Evolutionary conservation across 2,329 filamentous ascomycete genomes (phyloP).

Genomic region (Epichloe festucae): DNA sequence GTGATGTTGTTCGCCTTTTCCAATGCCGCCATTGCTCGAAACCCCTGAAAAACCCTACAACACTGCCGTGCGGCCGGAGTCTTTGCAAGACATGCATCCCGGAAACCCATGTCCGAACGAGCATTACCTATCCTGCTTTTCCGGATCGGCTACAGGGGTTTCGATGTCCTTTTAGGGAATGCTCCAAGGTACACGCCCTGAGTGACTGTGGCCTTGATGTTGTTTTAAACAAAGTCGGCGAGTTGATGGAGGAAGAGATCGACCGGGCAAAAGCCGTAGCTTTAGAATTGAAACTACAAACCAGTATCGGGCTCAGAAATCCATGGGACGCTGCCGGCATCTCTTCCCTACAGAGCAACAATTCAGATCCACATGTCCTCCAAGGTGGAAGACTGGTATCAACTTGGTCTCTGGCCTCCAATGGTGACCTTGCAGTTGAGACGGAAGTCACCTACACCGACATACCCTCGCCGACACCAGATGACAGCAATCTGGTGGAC

Average conservation of each 20-base stretch:
- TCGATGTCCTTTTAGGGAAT: conserved; percentile 57
- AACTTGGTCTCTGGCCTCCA: conserved; percentile 51
- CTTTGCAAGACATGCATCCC: conserved; percentile 68
- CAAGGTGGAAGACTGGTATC: conserved; percentile 49
- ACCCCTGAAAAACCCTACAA: conserved; percentile 55
- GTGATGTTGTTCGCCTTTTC: conserved; percentile 48
- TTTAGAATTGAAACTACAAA: conserved; percentile 16
- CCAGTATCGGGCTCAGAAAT: conserved; percentile 24
- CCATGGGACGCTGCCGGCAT: conserved; percentile 28
- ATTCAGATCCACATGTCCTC: conserved; percentile 22
- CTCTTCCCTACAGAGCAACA: conserved; percentile 24
- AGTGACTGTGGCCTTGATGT: conserved; percentile 71
- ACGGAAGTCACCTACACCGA: conserved; percentile 40
- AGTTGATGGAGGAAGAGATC: conserved; percentile 43
- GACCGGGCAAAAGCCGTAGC: conserved; percentile 23
- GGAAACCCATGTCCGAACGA: conserved; percentile 44
- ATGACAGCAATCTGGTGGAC: neutral
- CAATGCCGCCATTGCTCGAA: conserved; percentile 66
- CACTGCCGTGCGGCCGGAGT: conserved; percentile 69
- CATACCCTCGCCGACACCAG: conserved; percentile 7
- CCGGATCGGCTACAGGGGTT: conserved; percentile 57
- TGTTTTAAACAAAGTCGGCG: conserved; percentile 57
- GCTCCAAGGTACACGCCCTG: conserved; percentile 57
- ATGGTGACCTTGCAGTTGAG: conserved; percentile 44
- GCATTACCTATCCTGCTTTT: conserved; percentile 66